Evolutionary conservation across 148 eudicot genomes (phyloP).

Genomic region (Persicaria maculosa): DNA sequence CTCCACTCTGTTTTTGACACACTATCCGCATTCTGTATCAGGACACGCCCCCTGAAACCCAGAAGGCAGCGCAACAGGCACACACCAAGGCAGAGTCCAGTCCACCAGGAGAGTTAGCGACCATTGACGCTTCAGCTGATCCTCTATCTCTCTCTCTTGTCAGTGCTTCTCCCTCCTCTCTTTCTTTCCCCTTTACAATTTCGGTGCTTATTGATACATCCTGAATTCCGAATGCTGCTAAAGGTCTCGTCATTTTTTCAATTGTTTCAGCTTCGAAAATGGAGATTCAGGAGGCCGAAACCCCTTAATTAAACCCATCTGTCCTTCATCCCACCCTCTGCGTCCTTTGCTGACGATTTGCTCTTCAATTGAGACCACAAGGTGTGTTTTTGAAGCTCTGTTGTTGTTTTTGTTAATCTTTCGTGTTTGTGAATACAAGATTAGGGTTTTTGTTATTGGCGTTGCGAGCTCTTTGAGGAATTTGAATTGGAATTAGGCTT

Average conservation of each 20-base stretch:
- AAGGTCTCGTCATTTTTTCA: not conserved
- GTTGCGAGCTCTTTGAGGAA: not conserved
- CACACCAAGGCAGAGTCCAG: not conserved
- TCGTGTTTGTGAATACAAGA: not conserved
- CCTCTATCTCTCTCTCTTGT: not conserved
- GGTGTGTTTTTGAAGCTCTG: not conserved
- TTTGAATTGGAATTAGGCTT: not conserved
- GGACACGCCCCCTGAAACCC: too few relatives aligned
- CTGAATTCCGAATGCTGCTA: not conserved
- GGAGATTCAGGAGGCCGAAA: not conserved
- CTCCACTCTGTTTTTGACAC: too few relatives aligned
- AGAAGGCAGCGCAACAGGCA: too few relatives aligned
- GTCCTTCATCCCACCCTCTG: not conserved
- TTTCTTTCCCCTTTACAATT: not conserved
- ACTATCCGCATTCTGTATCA: too few relatives aligned
- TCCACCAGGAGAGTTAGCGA: not conserved
- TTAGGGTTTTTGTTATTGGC: not conserved
- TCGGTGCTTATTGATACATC: not conserved
- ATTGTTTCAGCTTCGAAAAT: not conserved
- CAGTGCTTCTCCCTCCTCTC: not conserved
- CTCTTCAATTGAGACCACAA: not conserved
- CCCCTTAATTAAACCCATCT: not conserved
- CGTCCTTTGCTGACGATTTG: not conserved
- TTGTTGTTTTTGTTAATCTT: not conserved
- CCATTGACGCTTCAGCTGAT: not conserved